Evolutionary conservation across 1,284 basidiomycete genomes (phyloP).

Genomic region (Phaffia rhodozyma): DNA sequence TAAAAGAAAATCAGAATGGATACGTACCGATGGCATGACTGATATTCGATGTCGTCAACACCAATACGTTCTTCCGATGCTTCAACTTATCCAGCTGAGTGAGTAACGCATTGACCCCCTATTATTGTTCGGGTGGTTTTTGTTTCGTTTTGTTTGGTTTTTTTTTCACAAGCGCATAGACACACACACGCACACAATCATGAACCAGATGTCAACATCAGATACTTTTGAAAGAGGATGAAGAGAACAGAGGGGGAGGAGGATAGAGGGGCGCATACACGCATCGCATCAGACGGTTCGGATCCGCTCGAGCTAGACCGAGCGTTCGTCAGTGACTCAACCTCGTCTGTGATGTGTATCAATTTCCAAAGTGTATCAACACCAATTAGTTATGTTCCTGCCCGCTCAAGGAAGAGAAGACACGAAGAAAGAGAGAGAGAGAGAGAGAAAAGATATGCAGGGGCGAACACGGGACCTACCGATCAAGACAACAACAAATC

Average conservation of each 20-base stretch:
- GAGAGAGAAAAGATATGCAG: background rate
- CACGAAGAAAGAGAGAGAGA: constrained; percentile 13
- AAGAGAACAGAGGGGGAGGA: background rate
- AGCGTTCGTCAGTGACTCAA: constrained; percentile 88
- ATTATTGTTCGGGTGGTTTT: too few species aligned
- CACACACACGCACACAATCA: too few species aligned
- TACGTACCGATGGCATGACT: constrained; percentile 77
- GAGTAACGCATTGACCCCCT: constrained; percentile 95
- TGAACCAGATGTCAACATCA: too few species aligned
- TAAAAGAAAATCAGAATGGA: too few species aligned
- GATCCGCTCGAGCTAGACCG: constrained; percentile 84
- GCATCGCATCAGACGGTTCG: constrained; percentile 88
- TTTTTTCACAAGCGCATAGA: too few species aligned
- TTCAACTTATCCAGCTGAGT: constrained; percentile 95
- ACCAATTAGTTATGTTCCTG: background rate
- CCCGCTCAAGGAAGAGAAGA: background rate
- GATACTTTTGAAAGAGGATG: background rate
- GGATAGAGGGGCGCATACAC: constrained; percentile 43
- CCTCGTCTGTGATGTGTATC: constrained; percentile 56
- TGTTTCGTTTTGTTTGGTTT: too few species aligned
- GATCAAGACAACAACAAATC: constrained; percentile 88
- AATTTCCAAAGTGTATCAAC: background rate
- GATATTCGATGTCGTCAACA: constrained; percentile 95
- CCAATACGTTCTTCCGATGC: constrained; percentile 79
- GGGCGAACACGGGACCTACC: constrained; percentile 40